Base-by-base conservation (phyloP, 768 basidiomycete genomes). In the Leccinum arenicola region DNA sequence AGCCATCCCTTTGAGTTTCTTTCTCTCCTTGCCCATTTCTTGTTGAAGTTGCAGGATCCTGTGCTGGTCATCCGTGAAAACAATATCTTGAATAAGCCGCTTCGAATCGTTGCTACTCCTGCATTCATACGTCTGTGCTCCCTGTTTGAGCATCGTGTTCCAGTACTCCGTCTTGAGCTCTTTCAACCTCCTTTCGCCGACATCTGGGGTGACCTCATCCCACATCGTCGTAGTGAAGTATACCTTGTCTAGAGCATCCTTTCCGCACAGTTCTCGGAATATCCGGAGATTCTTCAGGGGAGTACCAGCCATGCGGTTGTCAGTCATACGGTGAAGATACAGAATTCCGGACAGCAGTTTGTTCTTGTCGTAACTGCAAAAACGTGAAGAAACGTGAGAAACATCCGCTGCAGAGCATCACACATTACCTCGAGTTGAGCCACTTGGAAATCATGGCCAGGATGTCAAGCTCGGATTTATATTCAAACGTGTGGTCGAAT, bases 311-410 rank as follows among this genome's bases (percentile, higher is more conserved):
- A 78, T 71, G 1, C 76, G 69, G 52, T 73, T 73, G 47, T 77
- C 76, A 8, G 75, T 67, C 40, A 79, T 79, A 15, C 74, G 70
- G 57, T 79, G 78, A 14, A 78, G 58, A 57, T 77, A 79, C 19
- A 79, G 17, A 27, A 79, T 69, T 2, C 71, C 76, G 9, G 72
- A 62, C 1, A 79, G 68, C n/a, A 58, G 48, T 9, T 59, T 64
- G 3, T 52, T 4, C 10, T 49, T 48, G 10, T 38, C 47, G 27
- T 64, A 61, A n/a, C 64, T 68, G 23, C 15, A 19, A 40, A 21
- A 21, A 21, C 21, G 21, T 21, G 21, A 21, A 21, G 21, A 21
- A 23, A 23, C 27, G 17, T n/a, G 21, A 23, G 6, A 40, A n/a
- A 40, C 38, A 40, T 40, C 17, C 38, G 14, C 17, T 40, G 19